Base-by-base conservation (phyloP, 257 asterid species). In the Forsythia suspensa region DNA sequence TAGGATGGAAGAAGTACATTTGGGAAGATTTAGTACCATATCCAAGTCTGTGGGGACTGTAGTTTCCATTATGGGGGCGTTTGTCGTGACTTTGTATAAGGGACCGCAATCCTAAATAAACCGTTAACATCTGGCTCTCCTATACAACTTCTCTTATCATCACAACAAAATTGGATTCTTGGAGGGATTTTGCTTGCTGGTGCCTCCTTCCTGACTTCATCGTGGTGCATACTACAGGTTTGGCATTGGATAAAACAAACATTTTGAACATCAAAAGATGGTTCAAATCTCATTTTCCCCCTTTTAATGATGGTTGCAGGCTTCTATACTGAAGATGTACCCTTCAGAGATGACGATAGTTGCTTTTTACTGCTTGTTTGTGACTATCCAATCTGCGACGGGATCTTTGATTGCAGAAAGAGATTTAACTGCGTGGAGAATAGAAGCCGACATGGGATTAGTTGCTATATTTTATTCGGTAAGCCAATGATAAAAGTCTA, bases 161-260 rank as follows among this genome's bases (percentile, higher is more conserved):
- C 77, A 12, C 20, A 81, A 61, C 84, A 79, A 76, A 81, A 89
- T 76, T 90, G 94, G 92, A 74, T 76, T 70, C 38, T 86, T 21
- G 94, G 94, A 75, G 91, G 94, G 72, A 52, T 84, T 52, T 71
- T 88, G 77, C 88, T 85, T 48, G 76, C 87, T 46, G 76, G 79
- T 70, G 83, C 89, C n/a, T 61, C 90, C 10, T 78, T 90, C 61
- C 41, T 71, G 2, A 83, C 85, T 61, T 85, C 91, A 39, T 70
- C 86, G 9, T 88, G 90, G 91, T 80, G 86, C 85, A 80, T 90
- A 76, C 65, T 90, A 51, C 92, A 90, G 94, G 94, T 88, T 72
- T 39, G 16, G 20, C n/a, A 15, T 63, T 57, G 55, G 66, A 77
- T 42, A 52, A 52, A 72, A 66, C 44, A 8, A 24, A 38, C 42